These are phyloP conservation scores for Maudiozyma pseudohumilis DNA, from an alignment of 805 yeast genomes.

Conservation along the genomic window DNA sequence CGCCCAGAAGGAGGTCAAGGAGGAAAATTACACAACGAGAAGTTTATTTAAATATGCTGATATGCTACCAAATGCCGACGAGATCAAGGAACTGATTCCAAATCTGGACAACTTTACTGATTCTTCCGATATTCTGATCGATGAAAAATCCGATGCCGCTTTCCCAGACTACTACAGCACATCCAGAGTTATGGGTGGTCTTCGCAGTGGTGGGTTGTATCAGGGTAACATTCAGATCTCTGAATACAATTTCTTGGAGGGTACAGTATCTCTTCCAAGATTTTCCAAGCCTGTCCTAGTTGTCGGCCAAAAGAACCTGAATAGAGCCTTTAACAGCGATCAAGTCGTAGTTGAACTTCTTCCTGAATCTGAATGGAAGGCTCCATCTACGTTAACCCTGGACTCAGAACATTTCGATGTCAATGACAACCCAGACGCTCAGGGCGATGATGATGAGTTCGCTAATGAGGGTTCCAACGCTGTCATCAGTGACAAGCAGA, in stretches of 20 bases:
- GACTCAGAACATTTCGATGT: conserved; percentile 63
- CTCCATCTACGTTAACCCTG: conserved; percentile 67
- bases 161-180: conserved; percentile 73
- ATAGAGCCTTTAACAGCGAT: conserved; percentile 89
- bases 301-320: conserved; percentile 73
- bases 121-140: conserved; percentile 10
- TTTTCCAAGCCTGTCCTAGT: conserved; percentile 75
- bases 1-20: conserved; percentile 30
- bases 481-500: conserved; percentile 32
- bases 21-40: conserved; percentile 44
- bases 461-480: conserved; percentile 34
- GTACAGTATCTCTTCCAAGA: conserved; percentile 59
- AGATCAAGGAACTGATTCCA: conserved; percentile 71
- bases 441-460: conserved; percentile 32
- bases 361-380: conserved; percentile 80
- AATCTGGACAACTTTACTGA: conserved; percentile 32
- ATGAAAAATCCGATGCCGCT: conserved; percentile 37
- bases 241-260: conserved; percentile 83
- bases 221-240: conserved; percentile 79
- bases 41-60: conserved; percentile 63
- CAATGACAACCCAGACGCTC: conserved; percentile 49
- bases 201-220: conserved; percentile 74
- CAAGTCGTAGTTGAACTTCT: conserved; percentile 81
- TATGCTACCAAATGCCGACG: conserved; percentile 59
- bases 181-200: conserved; percentile 82